Percentiles rank a stretch among this genome's conserved stretches.
phyloP scores from a whole-genome alignment of 225 moss, liverwort and hornwort genomes.

The Bryoerythrophyllum caledonicum region DNA sequence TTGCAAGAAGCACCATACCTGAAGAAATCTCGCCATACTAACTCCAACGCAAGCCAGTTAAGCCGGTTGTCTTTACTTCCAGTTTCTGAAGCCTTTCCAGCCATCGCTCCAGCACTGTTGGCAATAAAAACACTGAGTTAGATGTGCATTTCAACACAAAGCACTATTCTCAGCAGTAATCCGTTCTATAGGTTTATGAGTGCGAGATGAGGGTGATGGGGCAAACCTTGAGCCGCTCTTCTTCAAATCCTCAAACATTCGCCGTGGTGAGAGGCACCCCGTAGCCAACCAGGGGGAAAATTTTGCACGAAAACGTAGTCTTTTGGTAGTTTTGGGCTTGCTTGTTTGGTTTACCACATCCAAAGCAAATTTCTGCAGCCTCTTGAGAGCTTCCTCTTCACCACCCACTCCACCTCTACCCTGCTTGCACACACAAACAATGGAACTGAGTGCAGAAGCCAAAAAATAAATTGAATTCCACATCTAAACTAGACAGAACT shows the following conservation, averaged over 20 bases:
- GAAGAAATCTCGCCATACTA: conserved; percentile 86
- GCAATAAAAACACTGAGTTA: background rate
- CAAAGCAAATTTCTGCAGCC: conserved; percentile 62
- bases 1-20: conserved; percentile 37
- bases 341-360: conserved; percentile 45
- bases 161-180: background rate
- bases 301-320: conserved; percentile 82
- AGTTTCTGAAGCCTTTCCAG: conserved; percentile 38
- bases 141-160: background rate
- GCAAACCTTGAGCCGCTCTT: conserved; percentile 53
- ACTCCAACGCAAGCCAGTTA: conserved; percentile 77
- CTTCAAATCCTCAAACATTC: conserved; percentile 75
- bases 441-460: conserved; percentile 11
- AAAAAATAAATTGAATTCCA: background rate
- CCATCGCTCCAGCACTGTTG: conserved; percentile 26
- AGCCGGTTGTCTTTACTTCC: conserved; percentile 50
- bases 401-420: conserved; percentile 67
- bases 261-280: conserved; percentile 82
- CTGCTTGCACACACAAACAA: conserved; percentile 24
- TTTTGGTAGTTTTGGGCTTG: conserved; percentile 33
- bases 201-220: background rate
- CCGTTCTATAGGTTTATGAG: background rate
- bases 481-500: background rate
- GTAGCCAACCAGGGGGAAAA: conserved; percentile 80
- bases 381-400: conserved; percentile 67